phyloP scores from a whole-genome alignment of 306 rosid species.

The Sphenostylis stenocarpa region DNA sequence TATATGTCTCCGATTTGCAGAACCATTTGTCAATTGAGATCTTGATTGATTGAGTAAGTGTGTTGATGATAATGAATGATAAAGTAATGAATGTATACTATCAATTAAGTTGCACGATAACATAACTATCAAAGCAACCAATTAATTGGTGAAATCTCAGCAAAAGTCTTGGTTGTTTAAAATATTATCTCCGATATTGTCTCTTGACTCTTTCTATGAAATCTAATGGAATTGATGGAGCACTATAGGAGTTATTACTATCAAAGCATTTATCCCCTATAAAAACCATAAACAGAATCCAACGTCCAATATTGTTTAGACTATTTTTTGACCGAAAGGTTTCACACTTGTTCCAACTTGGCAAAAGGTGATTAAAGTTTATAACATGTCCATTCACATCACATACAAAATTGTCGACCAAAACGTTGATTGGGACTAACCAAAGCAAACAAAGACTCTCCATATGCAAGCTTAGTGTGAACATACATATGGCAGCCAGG shows the following conservation, averaged over 20 bases:
- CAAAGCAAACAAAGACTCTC: neutral
- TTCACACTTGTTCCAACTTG: constrained; percentile 10
- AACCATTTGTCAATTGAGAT: constrained; percentile 51
- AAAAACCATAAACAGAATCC: constrained; percentile 20
- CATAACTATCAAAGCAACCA: constrained; percentile 19
- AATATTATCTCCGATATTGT: constrained; percentile 4
- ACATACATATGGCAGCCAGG: neutral
- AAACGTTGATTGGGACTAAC: neutral
- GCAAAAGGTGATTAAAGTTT: neutral
- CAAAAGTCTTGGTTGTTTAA: neutral
- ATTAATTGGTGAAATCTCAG: constrained; percentile 20
- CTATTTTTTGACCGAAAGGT: neutral
- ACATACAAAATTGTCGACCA: neutral
- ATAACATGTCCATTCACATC: neutral
- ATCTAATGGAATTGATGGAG: neutral
- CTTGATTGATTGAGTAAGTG: constrained; percentile 30
- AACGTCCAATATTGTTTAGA: neutral
- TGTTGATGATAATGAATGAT: constrained; percentile 34
- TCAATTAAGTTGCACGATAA: constrained; percentile 49
- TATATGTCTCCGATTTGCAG: constrained; percentile 44
- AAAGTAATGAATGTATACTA: constrained; percentile 50
- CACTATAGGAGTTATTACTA: neutral
- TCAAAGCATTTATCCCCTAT: neutral
- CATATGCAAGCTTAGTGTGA: neutral
- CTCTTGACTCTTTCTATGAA: constrained; percentile 10